A percentile compares a stretch with the other conserved stretches of the same genome.
Evolutionary conservation across 164 flowering plant species (phyloP).

Genomic region (Pachysandra terminalis): DNA sequence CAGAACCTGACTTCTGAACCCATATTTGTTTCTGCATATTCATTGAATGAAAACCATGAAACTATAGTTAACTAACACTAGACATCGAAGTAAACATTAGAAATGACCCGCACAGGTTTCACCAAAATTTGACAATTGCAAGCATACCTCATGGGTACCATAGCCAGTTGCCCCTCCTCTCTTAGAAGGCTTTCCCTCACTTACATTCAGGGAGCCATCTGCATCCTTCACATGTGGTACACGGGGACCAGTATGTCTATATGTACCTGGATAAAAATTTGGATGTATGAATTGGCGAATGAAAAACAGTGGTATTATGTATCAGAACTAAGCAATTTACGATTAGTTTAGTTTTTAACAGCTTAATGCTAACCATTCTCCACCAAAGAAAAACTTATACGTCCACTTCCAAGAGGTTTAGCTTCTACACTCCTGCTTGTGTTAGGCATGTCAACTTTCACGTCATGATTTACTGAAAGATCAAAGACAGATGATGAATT

Average conservation of each 20-base stretch:
- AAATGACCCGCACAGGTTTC: not conserved
- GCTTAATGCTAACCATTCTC: constrained; percentile 36
- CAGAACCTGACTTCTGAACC: constrained; percentile 40
- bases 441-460: constrained; percentile 32
- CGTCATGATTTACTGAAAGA: constrained; percentile 27
- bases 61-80: not conserved
- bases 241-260: constrained; percentile 64
- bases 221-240: constrained; percentile 55
- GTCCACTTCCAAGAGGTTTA: constrained; percentile 47
- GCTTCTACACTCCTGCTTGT: constrained; percentile 38
- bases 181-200: constrained; percentile 58
- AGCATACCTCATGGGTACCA: constrained; percentile 68
- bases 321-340: not conserved
- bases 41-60: constrained; percentile 3
- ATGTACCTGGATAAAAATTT: constrained; percentile 34
- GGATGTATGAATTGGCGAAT: not conserved
- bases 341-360: not conserved
- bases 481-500: constrained; percentile 16
- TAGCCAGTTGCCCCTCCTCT: constrained; percentile 52
- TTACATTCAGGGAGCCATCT: constrained; percentile 38
- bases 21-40: constrained; percentile 36
- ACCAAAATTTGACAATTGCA: not conserved
- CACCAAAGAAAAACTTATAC: constrained; percentile 30
- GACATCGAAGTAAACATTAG: not conserved
- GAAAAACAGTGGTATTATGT: not conserved